These are phyloP conservation scores for Periglandula ipomoeae DNA, from an alignment of 2,329 filamentous ascomycete species.

Conservation along the genomic window DNA sequence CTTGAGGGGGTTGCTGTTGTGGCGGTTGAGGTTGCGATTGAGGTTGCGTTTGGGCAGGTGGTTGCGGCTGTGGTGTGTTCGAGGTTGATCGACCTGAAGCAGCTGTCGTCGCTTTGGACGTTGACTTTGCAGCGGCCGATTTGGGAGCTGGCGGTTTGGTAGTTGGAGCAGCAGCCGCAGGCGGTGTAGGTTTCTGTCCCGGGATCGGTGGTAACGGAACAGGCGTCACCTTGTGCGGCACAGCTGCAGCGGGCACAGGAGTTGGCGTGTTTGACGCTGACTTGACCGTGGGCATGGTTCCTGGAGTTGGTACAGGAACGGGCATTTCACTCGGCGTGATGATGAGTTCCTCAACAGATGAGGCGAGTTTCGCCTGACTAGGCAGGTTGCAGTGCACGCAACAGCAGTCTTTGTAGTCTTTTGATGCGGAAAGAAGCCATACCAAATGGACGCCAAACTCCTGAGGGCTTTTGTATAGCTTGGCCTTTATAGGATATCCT, in stretches of 20 bases:
- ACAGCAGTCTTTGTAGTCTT: constrained; percentile 39
- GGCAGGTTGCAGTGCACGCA: constrained; percentile 38
- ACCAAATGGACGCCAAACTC: constrained; percentile 44
- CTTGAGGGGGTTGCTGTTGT: too few species aligned
- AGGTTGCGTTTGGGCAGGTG: constrained; percentile 2
- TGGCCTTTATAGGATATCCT: constrained; percentile 38
- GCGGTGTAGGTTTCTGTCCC: constrained; percentile 25
- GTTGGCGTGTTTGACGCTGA: constrained; percentile 4
- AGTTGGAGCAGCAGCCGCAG: constrained; percentile 5
- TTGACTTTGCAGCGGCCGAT: constrained; percentile 11
- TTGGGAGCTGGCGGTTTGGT: constrained; percentile 2
- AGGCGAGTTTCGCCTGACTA: constrained; percentile 15
- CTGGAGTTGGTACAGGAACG: constrained; percentile 7
- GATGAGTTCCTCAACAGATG: constrained; percentile 15
- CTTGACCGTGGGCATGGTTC: constrained; percentile 3
- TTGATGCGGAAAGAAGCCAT: constrained; percentile 40
- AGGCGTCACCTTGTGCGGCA: constrained; percentile 23
- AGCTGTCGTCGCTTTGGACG: constrained; percentile 13
- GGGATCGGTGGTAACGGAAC: constrained; percentile 27
- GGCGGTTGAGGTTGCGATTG: constrained; percentile 10
- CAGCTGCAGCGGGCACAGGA: constrained; percentile 4
- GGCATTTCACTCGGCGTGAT: constrained; percentile 11
- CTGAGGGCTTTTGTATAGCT: constrained; percentile 42
- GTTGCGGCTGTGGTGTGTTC: constrained; percentile 6
- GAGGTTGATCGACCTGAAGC: constrained; percentile 6